Percentiles rank a stretch among this genome's conserved stretches.
Evolutionary conservation across 768 basidiomycete genomes (phyloP).

Genomic region (Tulasnella sp.): DNA sequence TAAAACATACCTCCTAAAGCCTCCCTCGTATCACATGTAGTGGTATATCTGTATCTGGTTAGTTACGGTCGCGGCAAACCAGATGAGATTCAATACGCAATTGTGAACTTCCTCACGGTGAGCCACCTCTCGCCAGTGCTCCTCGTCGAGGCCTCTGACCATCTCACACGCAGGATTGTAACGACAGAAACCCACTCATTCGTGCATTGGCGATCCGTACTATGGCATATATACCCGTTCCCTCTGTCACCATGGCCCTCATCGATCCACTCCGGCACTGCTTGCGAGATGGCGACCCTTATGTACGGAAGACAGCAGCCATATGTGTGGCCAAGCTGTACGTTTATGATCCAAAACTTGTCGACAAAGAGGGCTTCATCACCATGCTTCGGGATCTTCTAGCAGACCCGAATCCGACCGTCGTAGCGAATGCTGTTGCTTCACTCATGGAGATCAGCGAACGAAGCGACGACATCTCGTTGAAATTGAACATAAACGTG

Average conservation of each 20-base stretch:
- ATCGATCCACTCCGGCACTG: slow-evolving; percentile 86
- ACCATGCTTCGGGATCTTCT: slow-evolving; percentile 84
- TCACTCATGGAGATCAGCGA: slow-evolving; percentile 96
- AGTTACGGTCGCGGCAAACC: slow-evolving; percentile 93
- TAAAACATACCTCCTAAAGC: slow-evolving; percentile 1
- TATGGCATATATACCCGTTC: slow-evolving; percentile 97
- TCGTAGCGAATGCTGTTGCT: slow-evolving; percentile 94
- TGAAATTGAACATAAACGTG: slow-evolving; percentile 76
- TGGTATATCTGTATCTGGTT: slow-evolving; percentile 96
- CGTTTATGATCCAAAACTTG: slow-evolving; percentile 71
- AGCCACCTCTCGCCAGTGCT: slow-evolving; percentile 18
- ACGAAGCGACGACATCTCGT: slow-evolving; percentile 84
- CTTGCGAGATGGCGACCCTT: slow-evolving; percentile 89
- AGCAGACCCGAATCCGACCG: slow-evolving; percentile 89
- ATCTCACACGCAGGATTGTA: slow-evolving; percentile 63
- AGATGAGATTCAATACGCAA: slow-evolving; percentile 85
- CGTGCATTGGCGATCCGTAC: slow-evolving; percentile 95
- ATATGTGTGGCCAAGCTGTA: slow-evolving; percentile 97
- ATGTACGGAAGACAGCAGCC: slow-evolving; percentile 96
- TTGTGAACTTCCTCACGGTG: slow-evolving; percentile 83
- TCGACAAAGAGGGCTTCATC: slow-evolving; percentile 86
- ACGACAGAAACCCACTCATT: slow-evolving; percentile 91
- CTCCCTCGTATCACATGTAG: slow-evolving; percentile 33
- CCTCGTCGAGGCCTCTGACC: slow-evolving; percentile 15
- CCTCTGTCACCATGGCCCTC: slow-evolving; percentile 73